Percentiles rank a stretch among this genome's conserved stretches.
Evolutionary conservation across 805 yeast genomes (phyloP).

Genomic region (Kazachstania bromeliacearum): DNA sequence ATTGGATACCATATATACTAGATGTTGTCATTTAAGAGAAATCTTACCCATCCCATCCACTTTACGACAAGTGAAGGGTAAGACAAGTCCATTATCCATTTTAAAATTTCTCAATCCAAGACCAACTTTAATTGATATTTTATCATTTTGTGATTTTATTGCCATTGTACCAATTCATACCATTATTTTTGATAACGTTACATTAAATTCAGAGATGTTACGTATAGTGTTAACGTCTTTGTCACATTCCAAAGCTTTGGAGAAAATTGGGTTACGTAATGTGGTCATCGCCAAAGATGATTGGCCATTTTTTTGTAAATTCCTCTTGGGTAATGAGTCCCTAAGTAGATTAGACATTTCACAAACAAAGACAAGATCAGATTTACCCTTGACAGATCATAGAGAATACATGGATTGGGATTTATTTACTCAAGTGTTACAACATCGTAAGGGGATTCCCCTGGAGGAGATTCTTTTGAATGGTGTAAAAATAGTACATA

Average conservation of each 20-base stretch:
- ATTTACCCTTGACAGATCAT: conserved; percentile 29
- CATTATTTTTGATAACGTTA: conserved; percentile 70
- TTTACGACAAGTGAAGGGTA: conserved; percentile 68
- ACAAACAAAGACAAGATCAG: conserved; percentile 40
- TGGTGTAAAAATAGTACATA: conserved; percentile 59
- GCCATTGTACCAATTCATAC: conserved; percentile 75
- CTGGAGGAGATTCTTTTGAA: conserved; percentile 69
- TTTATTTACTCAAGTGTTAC: conserved; percentile 58
- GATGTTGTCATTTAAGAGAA: conserved; percentile 90
- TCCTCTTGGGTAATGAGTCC: conserved; percentile 52
- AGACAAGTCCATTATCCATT: conserved; percentile 62
- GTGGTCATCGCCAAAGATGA: conserved; percentile 63
- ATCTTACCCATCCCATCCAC: conserved; percentile 89
- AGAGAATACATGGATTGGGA: conserved; percentile 81
- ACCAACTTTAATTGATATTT: conserved; percentile 81
- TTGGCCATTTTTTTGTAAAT: conserved; percentile 75
- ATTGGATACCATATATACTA: conserved; percentile 66
- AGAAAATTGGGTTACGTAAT: conserved; percentile 68
- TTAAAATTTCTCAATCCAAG: conserved; percentile 74
- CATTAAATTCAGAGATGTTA: conserved; percentile 66
- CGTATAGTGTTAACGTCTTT: conserved; percentile 63
- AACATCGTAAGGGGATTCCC: conserved; percentile 51
- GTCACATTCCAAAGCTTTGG: conserved; percentile 53
- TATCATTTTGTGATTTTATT: conserved; percentile 81
- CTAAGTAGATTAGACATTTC: conserved; percentile 59